Percentiles rank a stretch among this genome's conserved stretches.
phyloP scores from a whole-genome alignment of 2,329 filamentous ascomycete genomes.

The Stromatinia cepivora region DNA sequence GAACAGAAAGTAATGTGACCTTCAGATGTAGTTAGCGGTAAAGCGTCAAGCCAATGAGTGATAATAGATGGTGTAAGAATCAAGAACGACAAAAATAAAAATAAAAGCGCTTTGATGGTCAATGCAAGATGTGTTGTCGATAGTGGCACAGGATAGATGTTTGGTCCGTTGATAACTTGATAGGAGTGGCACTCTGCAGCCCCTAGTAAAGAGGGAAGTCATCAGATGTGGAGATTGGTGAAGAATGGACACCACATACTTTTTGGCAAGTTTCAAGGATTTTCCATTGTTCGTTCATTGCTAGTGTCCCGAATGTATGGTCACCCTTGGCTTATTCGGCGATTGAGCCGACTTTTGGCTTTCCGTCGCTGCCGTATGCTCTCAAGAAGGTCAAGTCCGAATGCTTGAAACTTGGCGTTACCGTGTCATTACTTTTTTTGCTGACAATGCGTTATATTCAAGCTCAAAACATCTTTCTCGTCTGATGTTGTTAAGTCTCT shows the following conservation, averaged over 20 bases:
- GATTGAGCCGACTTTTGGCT: constrained; percentile 1
- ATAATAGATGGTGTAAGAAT: neutral
- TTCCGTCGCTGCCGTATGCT: neutral
- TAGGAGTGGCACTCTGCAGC: neutral
- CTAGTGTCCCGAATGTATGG: constrained; percentile 20
- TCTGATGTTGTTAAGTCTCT: constrained; percentile 7
- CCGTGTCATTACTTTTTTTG: neutral
- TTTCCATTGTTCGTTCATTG: neutral
- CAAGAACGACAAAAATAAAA: constrained; percentile 7
- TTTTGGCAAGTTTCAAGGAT: constrained; percentile 6
- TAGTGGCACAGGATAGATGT: constrained; percentile 11
- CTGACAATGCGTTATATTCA: neutral
- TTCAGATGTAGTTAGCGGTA: constrained; percentile 31
- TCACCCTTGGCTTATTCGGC: constrained; percentile 11
- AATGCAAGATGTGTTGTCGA: constrained; percentile 35
- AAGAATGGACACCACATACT: neutral
- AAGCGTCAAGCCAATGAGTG: constrained; percentile 21
- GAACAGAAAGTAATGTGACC: constrained; percentile 34
- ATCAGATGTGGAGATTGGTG: constrained; percentile 14
- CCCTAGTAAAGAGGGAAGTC: neutral
- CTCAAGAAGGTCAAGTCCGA: neutral
- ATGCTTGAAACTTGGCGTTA: neutral
- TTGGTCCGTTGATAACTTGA: neutral
- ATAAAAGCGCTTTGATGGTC: constrained; percentile 16
- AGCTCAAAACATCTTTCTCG: neutral